A percentile compares a stretch with the other conserved stretches of the same genome.
Conservation (phyloP, 1,139 yeast genomes). For the Candida tropicalis region DNA sequence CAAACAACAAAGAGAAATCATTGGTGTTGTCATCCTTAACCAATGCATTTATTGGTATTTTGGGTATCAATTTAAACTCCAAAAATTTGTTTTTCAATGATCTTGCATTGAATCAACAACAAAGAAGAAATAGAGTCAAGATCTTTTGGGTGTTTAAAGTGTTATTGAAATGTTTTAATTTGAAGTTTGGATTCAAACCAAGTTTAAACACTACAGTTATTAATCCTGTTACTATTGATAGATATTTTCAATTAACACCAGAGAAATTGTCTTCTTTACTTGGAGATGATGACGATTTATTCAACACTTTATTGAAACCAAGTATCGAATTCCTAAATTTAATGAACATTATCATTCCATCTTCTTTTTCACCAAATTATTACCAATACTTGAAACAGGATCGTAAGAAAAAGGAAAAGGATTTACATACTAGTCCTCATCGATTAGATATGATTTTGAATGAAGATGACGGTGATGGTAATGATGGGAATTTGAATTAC, state of each 20-base stretch:
- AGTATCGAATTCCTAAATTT: conserved; percentile 49
- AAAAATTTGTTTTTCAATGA: conserved; percentile 51
- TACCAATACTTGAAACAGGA: conserved; percentile 45
- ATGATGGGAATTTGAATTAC: conserved; percentile 52
- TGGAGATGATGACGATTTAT: conserved; percentile 35
- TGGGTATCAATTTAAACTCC: conserved; percentile 50
- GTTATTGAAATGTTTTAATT: conserved; percentile 51
- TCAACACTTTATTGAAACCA: conserved; percentile 42
- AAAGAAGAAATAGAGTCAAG: conserved; percentile 55
- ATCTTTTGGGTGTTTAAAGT: conserved; percentile 64
- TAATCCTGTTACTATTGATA: conserved; percentile 52
- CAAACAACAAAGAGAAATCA: conserved; percentile 51
- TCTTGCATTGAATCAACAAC: conserved; percentile 37
- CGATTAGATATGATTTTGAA: conserved; percentile 48
- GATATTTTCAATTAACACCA: conserved; percentile 51
- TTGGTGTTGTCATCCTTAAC: conserved; percentile 44
- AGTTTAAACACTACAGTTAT: conserved; percentile 51
- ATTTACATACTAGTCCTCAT: conserved; percentile 29
- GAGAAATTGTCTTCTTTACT: conserved; percentile 44
- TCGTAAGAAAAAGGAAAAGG: conserved; percentile 21
- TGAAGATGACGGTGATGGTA: conserved; percentile 54
- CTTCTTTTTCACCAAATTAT: conserved; percentile 52
- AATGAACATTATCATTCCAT: conserved; percentile 50
- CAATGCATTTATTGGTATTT: conserved; percentile 49
- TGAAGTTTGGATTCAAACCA: conserved; percentile 53